These are phyloP conservation scores for Trametes maxima DNA, from an alignment of 768 basidiomycete genomes.

Conservation along the genomic window DNA sequence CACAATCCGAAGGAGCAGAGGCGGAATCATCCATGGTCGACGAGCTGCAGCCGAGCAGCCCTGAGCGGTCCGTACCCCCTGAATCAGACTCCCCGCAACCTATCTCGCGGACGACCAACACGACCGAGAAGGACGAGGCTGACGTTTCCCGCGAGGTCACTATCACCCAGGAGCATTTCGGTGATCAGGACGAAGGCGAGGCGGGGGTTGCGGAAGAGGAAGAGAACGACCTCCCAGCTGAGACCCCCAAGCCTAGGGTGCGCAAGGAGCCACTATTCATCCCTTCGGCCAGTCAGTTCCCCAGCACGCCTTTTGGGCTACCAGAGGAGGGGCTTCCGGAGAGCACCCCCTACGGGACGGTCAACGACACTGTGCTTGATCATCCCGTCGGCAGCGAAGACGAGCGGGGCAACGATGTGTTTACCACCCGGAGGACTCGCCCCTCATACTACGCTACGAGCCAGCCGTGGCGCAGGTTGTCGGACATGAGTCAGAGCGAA, in stretches of 20 bases:
- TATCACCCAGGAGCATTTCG: slow-evolving; percentile 8
- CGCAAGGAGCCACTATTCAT: slow-evolving; percentile 48
- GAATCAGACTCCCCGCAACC: not conserved
- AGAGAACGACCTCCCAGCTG: not conserved
- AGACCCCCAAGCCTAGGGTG: slow-evolving; percentile 9
- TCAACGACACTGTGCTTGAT: not conserved
- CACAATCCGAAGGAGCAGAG: slow-evolving; percentile 17
- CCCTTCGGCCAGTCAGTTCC: slow-evolving; percentile 52
- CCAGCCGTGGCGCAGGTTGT: slow-evolving; percentile 48
- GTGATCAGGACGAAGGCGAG: not conserved
- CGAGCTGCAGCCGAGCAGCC: slow-evolving; percentile 40
- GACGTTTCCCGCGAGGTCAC: slow-evolving; percentile 12
- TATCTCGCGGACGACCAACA: not conserved
- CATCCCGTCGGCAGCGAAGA: slow-evolving; percentile 1
- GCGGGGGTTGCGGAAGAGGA: not conserved
- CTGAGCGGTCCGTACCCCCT: slow-evolving; percentile 13
- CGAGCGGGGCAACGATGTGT: slow-evolving; percentile 22
- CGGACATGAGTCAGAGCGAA: slow-evolving; percentile 45
- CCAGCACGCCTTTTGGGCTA: slow-evolving; percentile 58
- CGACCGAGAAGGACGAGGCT: slow-evolving; percentile 5
- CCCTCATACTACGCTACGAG: slow-evolving; percentile 5
- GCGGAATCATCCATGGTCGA: slow-evolving; percentile 34
- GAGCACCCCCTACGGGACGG: not conserved
- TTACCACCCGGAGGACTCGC: slow-evolving; percentile 20
- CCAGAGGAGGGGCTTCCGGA: slow-evolving; percentile 20